Evolutionary conservation across 768 basidiomycete genomes (phyloP).

Genomic region (Collybiopsis confluens): DNA sequence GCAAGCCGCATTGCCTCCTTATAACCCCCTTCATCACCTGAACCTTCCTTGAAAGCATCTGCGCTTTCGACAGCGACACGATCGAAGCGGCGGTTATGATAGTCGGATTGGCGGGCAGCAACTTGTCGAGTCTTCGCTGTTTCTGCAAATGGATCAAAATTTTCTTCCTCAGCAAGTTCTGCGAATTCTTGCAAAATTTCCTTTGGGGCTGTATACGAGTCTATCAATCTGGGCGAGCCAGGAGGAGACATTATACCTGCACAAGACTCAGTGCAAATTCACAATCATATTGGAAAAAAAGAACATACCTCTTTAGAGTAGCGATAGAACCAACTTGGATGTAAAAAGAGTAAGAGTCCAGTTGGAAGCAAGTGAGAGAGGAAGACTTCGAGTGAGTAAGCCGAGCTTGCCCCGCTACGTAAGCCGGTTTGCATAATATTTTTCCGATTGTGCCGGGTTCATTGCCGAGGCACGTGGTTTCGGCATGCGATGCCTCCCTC

Average conservation of each 20-base stretch:
- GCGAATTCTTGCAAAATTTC: constrained; percentile 93
- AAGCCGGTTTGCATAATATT: no score
- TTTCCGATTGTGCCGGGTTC: no score
- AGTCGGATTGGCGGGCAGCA: constrained; percentile 89
- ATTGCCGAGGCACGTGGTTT: no score
- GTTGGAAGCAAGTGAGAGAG: no score
- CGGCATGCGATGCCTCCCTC: no score
- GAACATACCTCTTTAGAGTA: neutral
- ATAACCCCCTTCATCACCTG: constrained; percentile 80
- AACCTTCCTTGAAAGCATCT: constrained; percentile 72
- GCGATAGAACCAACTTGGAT: neutral
- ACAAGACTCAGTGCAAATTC: neutral
- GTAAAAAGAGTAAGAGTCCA: neutral
- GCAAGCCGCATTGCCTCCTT: constrained; percentile 94
- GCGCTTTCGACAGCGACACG: constrained; percentile 78
- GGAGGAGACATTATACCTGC: constrained; percentile 54
- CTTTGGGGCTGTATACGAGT: constrained; percentile 91
- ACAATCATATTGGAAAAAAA: neutral
- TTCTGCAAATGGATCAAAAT: constrained; percentile 88
- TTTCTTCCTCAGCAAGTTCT: constrained; percentile 89
- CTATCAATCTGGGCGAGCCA: constrained; percentile 68
- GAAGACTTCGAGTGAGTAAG: no score
- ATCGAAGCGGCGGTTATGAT: constrained; percentile 88
- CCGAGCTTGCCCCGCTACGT: no score
- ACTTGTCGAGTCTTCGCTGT: constrained; percentile 93